Evolutionary conservation across 1,284 basidiomycete genomes (phyloP).

Genomic region (Ganoderma lingzhi): DNA sequence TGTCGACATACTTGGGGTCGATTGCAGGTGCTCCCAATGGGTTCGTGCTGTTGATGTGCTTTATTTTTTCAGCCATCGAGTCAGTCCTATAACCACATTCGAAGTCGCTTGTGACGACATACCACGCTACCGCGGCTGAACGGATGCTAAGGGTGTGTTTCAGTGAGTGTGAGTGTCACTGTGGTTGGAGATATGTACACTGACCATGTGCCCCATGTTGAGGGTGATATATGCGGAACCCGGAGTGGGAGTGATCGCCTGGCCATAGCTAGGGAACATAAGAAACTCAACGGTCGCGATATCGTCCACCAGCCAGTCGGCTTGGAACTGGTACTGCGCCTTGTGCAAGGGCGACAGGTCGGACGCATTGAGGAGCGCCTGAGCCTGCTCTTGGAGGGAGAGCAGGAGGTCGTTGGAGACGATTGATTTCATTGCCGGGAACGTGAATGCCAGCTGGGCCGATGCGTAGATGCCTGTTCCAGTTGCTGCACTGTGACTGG

Average conservation of each 20-base stretch:
- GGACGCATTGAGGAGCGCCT: background rate
- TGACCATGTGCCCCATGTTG: conserved; percentile 13
- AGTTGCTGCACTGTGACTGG: conserved; percentile 5
- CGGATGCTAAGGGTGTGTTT: background rate
- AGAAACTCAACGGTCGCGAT: conserved; percentile 20
- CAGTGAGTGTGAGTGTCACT: background rate
- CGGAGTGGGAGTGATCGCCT: conserved; percentile 2
- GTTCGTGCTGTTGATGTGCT: conserved; percentile 21
- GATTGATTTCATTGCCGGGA: conserved; percentile 11
- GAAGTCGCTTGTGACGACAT: background rate
- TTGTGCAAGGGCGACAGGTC: conserved; percentile 16
- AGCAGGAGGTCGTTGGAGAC: background rate
- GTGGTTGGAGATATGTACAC: background rate
- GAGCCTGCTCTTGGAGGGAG: conserved; percentile 10
- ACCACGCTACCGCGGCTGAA: conserved; percentile 19
- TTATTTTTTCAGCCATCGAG: background rate
- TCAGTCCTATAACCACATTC: background rate
- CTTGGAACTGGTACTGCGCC: conserved; percentile 22
- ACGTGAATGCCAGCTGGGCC: conserved; percentile 5
- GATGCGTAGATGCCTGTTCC: conserved; percentile 19
- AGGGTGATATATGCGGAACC: conserved; percentile 16
- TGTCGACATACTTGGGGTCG: conserved; percentile 13
- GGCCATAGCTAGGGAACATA: conserved; percentile 20
- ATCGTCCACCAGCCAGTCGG: conserved; percentile 17
- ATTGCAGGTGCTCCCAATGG: conserved; percentile 16